phyloP scores from a whole-genome alignment of 495 filamentous ascomycete genomes.

The Penicillium paradoxum region DNA sequence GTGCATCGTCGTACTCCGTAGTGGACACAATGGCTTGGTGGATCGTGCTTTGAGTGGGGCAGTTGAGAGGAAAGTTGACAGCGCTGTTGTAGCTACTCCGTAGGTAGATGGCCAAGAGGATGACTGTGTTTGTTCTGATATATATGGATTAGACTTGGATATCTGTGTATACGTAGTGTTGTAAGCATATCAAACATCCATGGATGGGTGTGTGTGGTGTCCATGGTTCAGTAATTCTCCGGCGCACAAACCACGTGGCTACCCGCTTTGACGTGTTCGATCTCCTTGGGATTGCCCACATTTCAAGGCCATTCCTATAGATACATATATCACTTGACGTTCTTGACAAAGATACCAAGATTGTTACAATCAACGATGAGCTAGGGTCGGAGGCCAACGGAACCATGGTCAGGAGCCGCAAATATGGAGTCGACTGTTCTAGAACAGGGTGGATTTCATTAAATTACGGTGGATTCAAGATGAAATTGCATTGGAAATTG shows the following conservation, averaged over 20 bases:
- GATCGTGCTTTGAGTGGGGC: neutral
- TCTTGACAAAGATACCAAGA: too few species aligned
- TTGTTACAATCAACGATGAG: neutral
- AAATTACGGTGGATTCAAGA: constrained; percentile 11
- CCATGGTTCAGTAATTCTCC: constrained; percentile 1
- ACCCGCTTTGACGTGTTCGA: neutral
- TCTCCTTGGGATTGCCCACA: too few species aligned
- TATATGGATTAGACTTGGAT: too few species aligned
- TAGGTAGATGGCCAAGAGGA: too few species aligned
- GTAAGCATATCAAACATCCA: neutral
- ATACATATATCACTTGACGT: too few species aligned
- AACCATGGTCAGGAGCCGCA: neutral
- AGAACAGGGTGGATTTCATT: constrained; percentile 3
- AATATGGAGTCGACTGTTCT: neutral
- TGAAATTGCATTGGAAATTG: too few species aligned
- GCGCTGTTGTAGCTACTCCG: too few species aligned
- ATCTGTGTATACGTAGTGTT: neutral
- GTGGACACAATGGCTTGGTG: neutral
- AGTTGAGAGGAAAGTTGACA: neutral
- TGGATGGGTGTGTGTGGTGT: too few species aligned
- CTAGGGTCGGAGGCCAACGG: neutral
- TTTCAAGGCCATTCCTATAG: too few species aligned
- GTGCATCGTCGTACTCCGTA: neutral
- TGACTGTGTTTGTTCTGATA: too few species aligned
- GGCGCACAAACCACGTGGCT: constrained; percentile 1